A percentile compares a stretch with the other conserved stretches of the same genome.
Evolutionary conservation across 768 basidiomycete genomes (phyloP).

Genomic region (Pleurotus djamor): DNA sequence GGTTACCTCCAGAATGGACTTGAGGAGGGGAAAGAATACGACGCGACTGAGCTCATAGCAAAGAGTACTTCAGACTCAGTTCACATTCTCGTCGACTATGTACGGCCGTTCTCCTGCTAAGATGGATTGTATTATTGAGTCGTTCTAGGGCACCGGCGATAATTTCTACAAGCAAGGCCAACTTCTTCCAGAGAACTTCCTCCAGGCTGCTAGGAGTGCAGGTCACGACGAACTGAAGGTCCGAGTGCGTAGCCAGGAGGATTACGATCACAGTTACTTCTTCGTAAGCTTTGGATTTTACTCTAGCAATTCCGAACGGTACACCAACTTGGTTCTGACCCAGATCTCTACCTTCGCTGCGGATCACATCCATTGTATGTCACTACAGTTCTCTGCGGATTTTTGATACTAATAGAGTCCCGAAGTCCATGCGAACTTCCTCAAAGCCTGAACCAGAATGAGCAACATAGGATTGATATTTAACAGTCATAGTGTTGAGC

Average conservation of each 20-base stretch:
- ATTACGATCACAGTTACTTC: constrained; percentile 89
- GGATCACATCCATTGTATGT: constrained; percentile 87
- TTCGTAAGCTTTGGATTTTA: constrained; percentile 48
- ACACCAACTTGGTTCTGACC: neutral
- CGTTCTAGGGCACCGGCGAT: constrained; percentile 69
- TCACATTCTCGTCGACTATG: constrained; percentile 86
- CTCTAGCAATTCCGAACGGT: neutral
- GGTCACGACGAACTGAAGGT: constrained; percentile 78
- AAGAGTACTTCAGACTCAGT: constrained; percentile 54
- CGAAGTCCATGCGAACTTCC: constrained; percentile 82
- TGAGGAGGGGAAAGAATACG: constrained; percentile 77
- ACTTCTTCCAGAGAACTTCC: constrained; percentile 87
- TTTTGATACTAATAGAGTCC: constrained; percentile 13
- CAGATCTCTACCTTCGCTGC: constrained; percentile 89
- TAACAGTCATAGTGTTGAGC: too few relatives aligned
- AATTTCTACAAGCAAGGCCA: constrained; percentile 85
- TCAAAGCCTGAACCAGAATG: constrained; percentile 57
- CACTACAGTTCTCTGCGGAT: constrained; percentile 11
- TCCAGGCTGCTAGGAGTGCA: constrained; percentile 70
- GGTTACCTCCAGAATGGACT: constrained; percentile 81
- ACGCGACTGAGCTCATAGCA: constrained; percentile 82
- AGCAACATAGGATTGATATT: too few relatives aligned
- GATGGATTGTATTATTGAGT: neutral
- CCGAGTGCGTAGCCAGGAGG: constrained; percentile 73
- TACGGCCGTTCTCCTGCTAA: constrained; percentile 27